Evolutionary conservation across 106 monocot species (phyloP), one percentile per base, ranked within the genome.

Genomic region (Allium fistulosum): DNA sequence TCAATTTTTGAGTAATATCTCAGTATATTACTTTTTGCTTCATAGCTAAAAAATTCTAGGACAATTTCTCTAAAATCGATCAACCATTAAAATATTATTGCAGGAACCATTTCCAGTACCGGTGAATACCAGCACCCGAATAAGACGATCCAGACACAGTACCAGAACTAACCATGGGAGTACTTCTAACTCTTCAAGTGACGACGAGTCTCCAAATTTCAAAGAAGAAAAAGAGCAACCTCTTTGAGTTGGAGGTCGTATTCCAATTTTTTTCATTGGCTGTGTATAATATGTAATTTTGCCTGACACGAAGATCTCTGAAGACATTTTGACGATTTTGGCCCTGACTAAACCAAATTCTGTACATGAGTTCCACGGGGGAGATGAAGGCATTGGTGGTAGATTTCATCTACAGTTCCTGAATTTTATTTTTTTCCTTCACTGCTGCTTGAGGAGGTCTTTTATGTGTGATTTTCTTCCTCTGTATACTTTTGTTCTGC

Each of bases 71-170:
- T 37, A 5, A 37, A 37, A 37, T 2, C 5, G 37, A 37, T 37
- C 37, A 37, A 37, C 37, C 37, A 37, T 37, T 37, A 37, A 37
- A 37, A 37, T 37, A 37, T 5, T 22, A 5, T 0, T 65, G 11
- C 76, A 88, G 88, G 88, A 88, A 63, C 84, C 88, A 7, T 88
- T 88, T 49, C 88, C 88, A 8, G 37, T 37, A 37, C 37, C 37
- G 5, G 74, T 88, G 76, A 84, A 84, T 48, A 37, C 53, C 26
- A 84, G 84, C 52, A 76, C 81, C 57, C 75, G 88, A n/a, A 76
- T 81, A 10, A 84, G 88, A 61, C 76, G 80, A 16, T 81, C 78
- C 10, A 75, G 81, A 59, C 63, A 69, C 11, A 71, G 72, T 71
- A 73, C 58, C 1, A 84, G 84, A 58, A 76, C 49, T 57, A 63